These are phyloP conservation scores for Endoconidiophora laricicola DNA, from an alignment of 2,329 filamentous ascomycete species.

Conservation along the genomic window DNA sequence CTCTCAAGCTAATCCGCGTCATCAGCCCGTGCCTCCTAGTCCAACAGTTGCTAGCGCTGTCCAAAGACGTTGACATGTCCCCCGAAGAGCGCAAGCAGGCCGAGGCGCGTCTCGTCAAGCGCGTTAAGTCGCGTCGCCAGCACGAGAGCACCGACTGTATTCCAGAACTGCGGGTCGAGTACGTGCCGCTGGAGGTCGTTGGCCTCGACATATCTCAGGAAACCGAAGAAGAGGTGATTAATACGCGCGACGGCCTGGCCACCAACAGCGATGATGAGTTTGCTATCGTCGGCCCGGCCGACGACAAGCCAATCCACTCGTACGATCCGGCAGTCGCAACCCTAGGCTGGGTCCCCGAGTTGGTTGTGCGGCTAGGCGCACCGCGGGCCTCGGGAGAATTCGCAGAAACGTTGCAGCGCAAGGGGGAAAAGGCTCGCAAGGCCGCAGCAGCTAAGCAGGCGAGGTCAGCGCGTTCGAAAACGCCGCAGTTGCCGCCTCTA, in stretches of 20 bases:
- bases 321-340: constrained; percentile 34
- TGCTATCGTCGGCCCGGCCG: constrained; percentile 23
- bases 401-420: constrained; percentile 16
- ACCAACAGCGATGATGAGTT: constrained; percentile 52
- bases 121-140: constrained; percentile 48
- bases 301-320: constrained; percentile 43
- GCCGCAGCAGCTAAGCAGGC: not conserved
- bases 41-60: constrained; percentile 32
- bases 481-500: not conserved
- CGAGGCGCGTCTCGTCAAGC: constrained; percentile 40
- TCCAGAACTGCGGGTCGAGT: constrained; percentile 63
- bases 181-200: constrained; percentile 59
- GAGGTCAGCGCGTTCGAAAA: not conserved
- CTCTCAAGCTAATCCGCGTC: constrained; percentile 68
- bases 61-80: constrained; percentile 15
- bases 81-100: constrained; percentile 21
- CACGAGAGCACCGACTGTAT: constrained; percentile 62
- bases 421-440: constrained; percentile 2
- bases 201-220: constrained; percentile 61
- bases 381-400: constrained; percentile 15
- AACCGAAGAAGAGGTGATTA: constrained; percentile 33
- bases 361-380: constrained; percentile 15
- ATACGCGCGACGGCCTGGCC: constrained; percentile 37
- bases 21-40: constrained; percentile 62
- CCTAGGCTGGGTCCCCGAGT: constrained; percentile 23